Base-by-base conservation (phyloP, 371 early-diverging fungal species). In the Zancudomyces culisetae region DNA sequence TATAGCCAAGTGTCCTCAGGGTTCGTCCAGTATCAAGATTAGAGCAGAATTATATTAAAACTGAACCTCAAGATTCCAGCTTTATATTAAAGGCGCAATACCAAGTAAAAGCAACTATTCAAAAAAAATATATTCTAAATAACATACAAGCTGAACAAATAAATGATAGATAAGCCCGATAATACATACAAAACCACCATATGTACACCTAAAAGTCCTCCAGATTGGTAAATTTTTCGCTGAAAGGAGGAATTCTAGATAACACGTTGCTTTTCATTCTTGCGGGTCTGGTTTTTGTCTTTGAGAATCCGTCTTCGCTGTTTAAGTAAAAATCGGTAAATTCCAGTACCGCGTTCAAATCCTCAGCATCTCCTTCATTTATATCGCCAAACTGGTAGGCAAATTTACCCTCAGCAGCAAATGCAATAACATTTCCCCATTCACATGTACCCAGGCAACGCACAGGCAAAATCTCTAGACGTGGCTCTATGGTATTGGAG, bases 341-440 rank as follows among this genome's bases (percentile, higher is more conserved):
- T 54, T 65, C 58, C 63, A 67, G 21, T 23, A 67, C 61, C 19
- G 62, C 64, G 28, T 67, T 60, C 45, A 67, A 49, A 13, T 69
- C 58, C 27, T 67, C 67, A 13, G 59, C 59, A 45, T 67, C 63
- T 28, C 52, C 54, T 26, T 67, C 64, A 26, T 63, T 53, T 53
- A 67, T 57, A 0, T 69, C 64, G 20, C 64, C 66, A 55, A 67
- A 66, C 57, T 63, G 68, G 53, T 67, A 67, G 4, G 54, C 45
- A 26, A 63, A 67, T 41, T 67, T 67, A 20, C 59, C 61, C 0
- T 60, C 59, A 0, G 52, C 67, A 2, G 68, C 10, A 15, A 68
- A 43, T 1, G 67, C 67, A 24, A 67, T 46, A 20, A 63, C 67
- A 3, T 67, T 67, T 28, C 60, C 67, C 18, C 62, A 43, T 27